phyloP scores from a whole-genome alignment of 441 rosid species.

The Corymbia calophylla region DNA sequence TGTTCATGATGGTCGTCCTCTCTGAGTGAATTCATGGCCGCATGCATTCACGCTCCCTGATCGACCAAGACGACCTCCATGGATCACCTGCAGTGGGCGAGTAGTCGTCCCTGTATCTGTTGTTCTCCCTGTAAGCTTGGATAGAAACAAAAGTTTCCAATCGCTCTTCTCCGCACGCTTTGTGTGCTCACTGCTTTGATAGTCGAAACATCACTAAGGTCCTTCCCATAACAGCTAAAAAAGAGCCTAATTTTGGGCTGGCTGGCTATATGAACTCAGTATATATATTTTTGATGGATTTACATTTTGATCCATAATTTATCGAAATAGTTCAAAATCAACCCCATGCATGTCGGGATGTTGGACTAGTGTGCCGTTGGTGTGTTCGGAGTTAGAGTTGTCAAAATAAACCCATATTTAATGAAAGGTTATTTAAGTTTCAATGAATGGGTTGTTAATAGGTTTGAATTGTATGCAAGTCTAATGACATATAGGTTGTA shows the following conservation, averaged over 20 bases:
- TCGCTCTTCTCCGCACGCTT: background rate
- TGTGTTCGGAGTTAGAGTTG: too few species aligned
- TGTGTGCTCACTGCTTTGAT: background rate
- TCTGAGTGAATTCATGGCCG: background rate
- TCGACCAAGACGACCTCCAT: background rate
- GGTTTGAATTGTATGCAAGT: too few species aligned
- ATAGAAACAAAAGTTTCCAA: background rate
- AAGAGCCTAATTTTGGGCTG: too few species aligned
- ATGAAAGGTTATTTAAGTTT: too few species aligned
- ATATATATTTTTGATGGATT: too few species aligned
- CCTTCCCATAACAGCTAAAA: background rate
- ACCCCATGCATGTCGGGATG: fast-evolving
- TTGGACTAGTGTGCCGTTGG: too few species aligned
- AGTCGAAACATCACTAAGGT: background rate
- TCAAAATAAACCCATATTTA: too few species aligned
- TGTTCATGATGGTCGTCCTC: background rate
- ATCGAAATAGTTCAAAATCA: too few species aligned
- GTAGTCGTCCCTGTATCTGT: background rate
- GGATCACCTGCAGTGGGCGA: background rate
- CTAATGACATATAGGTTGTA: too few species aligned
- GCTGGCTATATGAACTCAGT: background rate
- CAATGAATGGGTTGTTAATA: too few species aligned
- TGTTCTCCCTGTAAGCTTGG: background rate
- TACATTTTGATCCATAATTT: background rate
- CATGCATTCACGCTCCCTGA: background rate